Percentiles rank a stretch among this genome's conserved stretches.
Conservation (phyloP, 495 filamentous ascomycete genomes). For the Neurospora cerealis region DNA sequence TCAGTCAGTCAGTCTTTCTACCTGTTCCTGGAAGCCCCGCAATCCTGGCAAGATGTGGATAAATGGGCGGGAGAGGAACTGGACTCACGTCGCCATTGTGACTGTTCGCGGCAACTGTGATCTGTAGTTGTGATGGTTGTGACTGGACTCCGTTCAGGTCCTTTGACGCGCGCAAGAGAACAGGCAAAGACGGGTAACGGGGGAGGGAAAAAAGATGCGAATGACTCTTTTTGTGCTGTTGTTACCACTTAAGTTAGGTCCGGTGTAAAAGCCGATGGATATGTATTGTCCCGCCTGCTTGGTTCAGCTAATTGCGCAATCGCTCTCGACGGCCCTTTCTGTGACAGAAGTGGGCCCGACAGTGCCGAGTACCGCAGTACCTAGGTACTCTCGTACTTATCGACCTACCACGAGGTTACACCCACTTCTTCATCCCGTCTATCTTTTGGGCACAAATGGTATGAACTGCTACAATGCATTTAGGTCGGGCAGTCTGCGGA, state of each 20-base stretch:
- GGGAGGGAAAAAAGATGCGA: background rate
- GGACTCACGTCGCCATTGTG: constrained; percentile 11
- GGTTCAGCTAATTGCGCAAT: background rate
- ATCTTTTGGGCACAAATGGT: background rate
- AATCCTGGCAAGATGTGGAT: background rate
- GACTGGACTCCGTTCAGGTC: background rate
- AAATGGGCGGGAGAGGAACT: background rate
- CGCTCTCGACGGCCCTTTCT: background rate
- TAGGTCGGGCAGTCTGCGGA: background rate
- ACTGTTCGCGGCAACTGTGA: background rate
- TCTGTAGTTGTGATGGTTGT: background rate
- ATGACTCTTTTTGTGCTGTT: background rate
- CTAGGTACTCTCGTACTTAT: background rate
- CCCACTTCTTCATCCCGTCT: background rate
- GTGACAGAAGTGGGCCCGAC: background rate
- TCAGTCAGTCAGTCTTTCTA: background rate
- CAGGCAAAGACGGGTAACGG: background rate
- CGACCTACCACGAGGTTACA: background rate
- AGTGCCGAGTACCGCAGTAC: background rate
- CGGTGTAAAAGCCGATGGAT: background rate
- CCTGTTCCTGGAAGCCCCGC: background rate
- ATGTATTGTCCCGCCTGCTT: background rate
- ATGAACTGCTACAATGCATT: background rate
- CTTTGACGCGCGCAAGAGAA: background rate
- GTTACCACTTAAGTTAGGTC: background rate